phyloP scores from a whole-genome alignment of 1,284 basidiomycete genomes.

The Butyriboletus appendiculatus region DNA sequence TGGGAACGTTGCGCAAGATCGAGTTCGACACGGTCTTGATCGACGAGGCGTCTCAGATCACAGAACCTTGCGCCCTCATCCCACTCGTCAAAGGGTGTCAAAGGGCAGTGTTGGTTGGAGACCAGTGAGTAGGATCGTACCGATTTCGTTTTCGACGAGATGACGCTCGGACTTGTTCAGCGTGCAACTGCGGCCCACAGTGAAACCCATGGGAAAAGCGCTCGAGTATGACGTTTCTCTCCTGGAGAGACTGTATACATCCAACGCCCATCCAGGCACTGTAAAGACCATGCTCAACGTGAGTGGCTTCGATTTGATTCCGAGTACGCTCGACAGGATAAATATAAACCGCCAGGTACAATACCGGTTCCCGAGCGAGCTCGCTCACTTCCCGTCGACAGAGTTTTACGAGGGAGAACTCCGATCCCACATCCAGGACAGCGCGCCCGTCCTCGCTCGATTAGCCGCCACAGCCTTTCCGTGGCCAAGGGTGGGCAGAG shows the following conservation, averaged over 20 bases:
- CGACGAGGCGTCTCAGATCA: constrained; percentile 69
- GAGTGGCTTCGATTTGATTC: constrained; percentile 7
- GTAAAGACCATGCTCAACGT: constrained; percentile 63
- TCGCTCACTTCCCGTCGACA: constrained; percentile 59
- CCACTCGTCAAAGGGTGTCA: constrained; percentile 63
- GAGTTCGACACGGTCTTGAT: constrained; percentile 64
- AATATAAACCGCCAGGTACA: constrained; percentile 42
- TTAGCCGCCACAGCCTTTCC: constrained; percentile 50
- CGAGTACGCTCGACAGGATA: background rate
- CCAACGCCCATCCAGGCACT: constrained; percentile 38
- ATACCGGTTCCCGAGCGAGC: constrained; percentile 59
- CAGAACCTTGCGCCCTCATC: constrained; percentile 61
- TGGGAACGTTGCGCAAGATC: constrained; percentile 55
- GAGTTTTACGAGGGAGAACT: constrained; percentile 61
- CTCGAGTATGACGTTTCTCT: constrained; percentile 60
- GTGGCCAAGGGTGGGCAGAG: constrained; percentile 45
- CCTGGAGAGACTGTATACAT: constrained; percentile 58
- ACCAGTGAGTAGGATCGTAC: constrained; percentile 50
- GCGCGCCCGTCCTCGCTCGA: constrained; percentile 39
- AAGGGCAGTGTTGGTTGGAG: constrained; percentile 61
- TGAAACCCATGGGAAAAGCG: constrained; percentile 54
- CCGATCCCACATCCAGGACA: constrained; percentile 46
- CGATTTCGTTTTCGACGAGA: background rate
- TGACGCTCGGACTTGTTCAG: constrained; percentile 33
- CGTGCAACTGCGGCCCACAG: constrained; percentile 64